Conservation (phyloP, 306 rosid species). For the Boehmeria nivea region DNA sequence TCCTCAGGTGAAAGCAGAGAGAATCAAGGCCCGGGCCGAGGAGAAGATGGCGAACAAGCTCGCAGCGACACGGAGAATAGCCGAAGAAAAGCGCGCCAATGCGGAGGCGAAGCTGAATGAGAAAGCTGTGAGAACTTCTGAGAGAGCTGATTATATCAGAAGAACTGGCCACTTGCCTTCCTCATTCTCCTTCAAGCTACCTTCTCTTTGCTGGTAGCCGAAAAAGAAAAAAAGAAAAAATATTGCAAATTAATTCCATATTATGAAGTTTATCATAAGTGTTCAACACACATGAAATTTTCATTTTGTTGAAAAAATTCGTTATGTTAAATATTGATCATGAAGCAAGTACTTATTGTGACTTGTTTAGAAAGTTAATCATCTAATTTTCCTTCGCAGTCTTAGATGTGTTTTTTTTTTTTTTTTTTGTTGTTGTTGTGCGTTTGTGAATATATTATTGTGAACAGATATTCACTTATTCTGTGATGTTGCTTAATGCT, state of each 20-base stretch:
- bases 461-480: no score
- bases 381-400: no score
- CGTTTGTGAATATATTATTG: no score
- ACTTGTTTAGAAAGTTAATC: no score
- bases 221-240: background rate
- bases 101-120: conserved; percentile 78
- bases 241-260: no score
- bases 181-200: conserved; percentile 73
- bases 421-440: no score
- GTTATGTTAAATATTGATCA: background rate
- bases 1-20: conserved; percentile 76
- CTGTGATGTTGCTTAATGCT: no score
- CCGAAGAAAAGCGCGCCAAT: conserved; percentile 76
- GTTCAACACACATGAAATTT: no score
- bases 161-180: conserved; percentile 89
- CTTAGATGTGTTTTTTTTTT: no score
- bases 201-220: conserved; percentile 83
- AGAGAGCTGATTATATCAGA: conserved; percentile 73
- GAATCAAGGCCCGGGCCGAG: conserved; percentile 73
- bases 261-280: no score
- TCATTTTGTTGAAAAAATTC: background rate
- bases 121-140: conserved; percentile 66
- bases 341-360: no score
- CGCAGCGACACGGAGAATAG: conserved; percentile 62
- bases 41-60: conserved; percentile 63